Conservation (phyloP, 768 basidiomycete species). For the Lactifluus echinatus region DNA sequence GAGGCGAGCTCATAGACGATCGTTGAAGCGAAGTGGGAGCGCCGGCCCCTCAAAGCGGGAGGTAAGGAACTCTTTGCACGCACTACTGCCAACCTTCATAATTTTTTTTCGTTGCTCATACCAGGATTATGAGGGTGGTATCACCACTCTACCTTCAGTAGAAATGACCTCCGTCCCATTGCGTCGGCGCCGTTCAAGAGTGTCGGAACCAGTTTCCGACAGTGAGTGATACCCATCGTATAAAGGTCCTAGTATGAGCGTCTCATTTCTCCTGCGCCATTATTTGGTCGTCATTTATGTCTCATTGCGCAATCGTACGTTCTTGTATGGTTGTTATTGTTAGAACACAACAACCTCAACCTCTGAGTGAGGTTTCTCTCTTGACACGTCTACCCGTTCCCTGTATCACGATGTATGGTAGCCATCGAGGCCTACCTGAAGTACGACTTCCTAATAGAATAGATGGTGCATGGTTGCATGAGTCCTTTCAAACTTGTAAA, state of each 20-base stretch:
- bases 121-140: constrained; percentile 12
- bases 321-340: not conserved
- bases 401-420: not conserved
- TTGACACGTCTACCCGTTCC: not conserved
- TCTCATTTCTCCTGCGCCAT: no score
- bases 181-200: constrained; percentile 15
- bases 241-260: not conserved
- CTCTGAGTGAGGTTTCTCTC: not conserved
- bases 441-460: no score
- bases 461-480: no score
- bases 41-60: constrained; percentile 5
- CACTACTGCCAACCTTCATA: not conserved
- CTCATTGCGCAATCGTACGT: constrained; percentile 28
- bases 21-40: constrained; percentile 17
- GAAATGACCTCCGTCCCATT: constrained; percentile 3
- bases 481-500: no score
- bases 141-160: constrained; percentile 1
- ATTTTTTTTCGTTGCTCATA: not conserved
- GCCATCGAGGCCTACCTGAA: not conserved
- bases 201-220: constrained; percentile 13
- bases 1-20: constrained; percentile 13
- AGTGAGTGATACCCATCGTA: not conserved
- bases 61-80: not conserved
- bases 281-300: constrained; percentile 27
- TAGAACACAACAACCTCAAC: no score